Evolutionary conservation across 2,329 filamentous ascomycete genomes (phyloP).

Genomic region (Orbilia javanica): DNA sequence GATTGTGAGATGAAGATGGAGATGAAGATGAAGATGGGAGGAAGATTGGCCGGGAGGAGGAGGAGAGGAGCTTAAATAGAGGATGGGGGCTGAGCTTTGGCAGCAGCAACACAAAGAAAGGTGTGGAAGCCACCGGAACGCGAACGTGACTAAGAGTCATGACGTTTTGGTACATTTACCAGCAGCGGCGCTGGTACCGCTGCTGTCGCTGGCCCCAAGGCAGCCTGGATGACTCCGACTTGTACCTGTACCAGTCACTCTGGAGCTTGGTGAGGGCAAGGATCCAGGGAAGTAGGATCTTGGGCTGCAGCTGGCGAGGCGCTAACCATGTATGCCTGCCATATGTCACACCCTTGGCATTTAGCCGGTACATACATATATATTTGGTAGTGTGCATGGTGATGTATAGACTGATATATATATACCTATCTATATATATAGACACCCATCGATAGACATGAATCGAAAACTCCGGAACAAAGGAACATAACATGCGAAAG

Average conservation of each 20-base stretch:
- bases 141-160: conserved; percentile 1
- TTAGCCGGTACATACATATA: no score
- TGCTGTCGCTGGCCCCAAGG: not conserved
- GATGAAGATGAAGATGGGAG: not conserved
- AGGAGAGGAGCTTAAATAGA: conserved; percentile 57
- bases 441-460: no score
- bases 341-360: conserved; percentile 4
- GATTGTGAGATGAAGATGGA: conserved; percentile 32
- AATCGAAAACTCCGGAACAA: conserved; percentile 1
- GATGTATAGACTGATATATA: no score
- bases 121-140: conserved; percentile 40
- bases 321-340: conserved; percentile 11
- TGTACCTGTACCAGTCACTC: conserved; percentile 3
- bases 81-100: conserved; percentile 4
- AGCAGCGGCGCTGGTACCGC: no score
- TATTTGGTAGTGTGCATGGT: no score
- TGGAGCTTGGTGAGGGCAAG: no score
- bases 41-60: conserved; percentile 33
- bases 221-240: conserved; percentile 31
- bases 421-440: no score
- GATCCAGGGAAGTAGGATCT: conserved; percentile 20
- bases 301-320: conserved; percentile 22
- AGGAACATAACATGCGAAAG: not conserved
- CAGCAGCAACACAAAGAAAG: conserved; percentile 19
- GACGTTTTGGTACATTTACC: no score